phyloP scores from a whole-genome alignment of 352 stramenopile genomes.

The Globisporangium yorkense region DNA sequence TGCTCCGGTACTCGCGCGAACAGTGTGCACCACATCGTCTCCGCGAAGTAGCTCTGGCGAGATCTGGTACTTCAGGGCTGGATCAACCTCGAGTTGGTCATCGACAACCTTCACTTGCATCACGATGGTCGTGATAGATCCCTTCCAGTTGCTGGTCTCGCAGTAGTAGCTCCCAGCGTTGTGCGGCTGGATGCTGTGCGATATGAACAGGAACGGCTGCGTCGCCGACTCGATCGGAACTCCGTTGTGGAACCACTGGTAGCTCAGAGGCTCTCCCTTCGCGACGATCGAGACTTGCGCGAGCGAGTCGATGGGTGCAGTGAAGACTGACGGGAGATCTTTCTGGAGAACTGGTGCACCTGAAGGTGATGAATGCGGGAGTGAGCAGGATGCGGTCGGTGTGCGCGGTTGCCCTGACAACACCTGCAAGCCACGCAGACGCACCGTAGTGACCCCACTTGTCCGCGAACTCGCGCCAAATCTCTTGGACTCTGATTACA shows the following conservation, averaged over 20 bases:
- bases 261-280: conserved; percentile 60
- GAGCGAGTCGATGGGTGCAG: conserved; percentile 41
- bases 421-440: not conserved
- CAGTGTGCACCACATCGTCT: conserved; percentile 21
- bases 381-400: not conserved
- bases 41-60: conserved; percentile 12
- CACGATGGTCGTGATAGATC: conserved; percentile 18
- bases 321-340: conserved; percentile 31
- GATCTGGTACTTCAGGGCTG: conserved; percentile 33
- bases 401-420: not conserved
- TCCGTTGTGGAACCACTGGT: conserved; percentile 54
- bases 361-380: conserved; percentile 1
- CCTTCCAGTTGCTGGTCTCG: conserved; percentile 50
- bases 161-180: conserved; percentile 61
- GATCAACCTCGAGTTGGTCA: conserved; percentile 31
- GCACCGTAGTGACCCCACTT: conserved; percentile 62
- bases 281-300: conserved; percentile 38
- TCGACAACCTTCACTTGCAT: conserved; percentile 45
- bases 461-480: conserved; percentile 48
- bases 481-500: conserved; percentile 18
- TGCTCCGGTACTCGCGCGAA: conserved; percentile 33
- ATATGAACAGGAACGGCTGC: conserved; percentile 40
- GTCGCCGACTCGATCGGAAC: conserved; percentile 30
- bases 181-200: conserved; percentile 41
- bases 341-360: conserved; percentile 34